A percentile compares a stretch with the other conserved stretches of the same genome.
These are phyloP conservation scores for Salix koriyanagi DNA, from an alignment of 345 rosid genomes.

Conservation along the genomic window DNA sequence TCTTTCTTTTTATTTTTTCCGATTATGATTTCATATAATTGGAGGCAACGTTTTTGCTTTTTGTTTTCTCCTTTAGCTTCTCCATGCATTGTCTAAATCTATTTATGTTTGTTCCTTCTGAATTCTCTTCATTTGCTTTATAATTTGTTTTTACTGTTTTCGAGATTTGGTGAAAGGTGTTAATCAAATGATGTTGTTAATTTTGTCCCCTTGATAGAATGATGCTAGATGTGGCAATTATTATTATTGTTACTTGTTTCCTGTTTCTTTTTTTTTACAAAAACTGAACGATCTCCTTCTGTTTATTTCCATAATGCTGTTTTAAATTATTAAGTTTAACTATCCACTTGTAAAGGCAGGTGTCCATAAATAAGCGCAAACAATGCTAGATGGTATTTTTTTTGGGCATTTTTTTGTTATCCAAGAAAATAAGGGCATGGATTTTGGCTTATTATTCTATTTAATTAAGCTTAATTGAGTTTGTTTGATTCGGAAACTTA, in stretches of 20 bases:
- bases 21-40: not conserved
- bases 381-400: not conserved
- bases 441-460: not conserved
- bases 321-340: too few relatives aligned
- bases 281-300: not conserved
- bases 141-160: constrained; percentile 10
- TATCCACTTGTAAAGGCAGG: too few relatives aligned
- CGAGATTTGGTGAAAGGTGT: constrained; percentile 41
- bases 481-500: not conserved
- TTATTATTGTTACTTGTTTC: not conserved
- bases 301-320: not conserved
- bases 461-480: not conserved
- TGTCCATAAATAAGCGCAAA: too few relatives aligned
- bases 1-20: not conserved
- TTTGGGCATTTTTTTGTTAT: not conserved
- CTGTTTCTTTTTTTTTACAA: not conserved
- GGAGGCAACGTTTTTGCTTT: not conserved
- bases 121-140: not conserved
- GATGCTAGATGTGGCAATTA: not conserved
- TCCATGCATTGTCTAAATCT: constrained; percentile 26
- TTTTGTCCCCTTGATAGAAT: not conserved
- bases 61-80: constrained; percentile 6
- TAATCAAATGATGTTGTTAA: not conserved
- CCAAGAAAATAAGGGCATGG: not conserved
- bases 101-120: not conserved